phyloP scores from a whole-genome alignment of 164 flowering plant species.

The Macadamia integrifolia region DNA sequence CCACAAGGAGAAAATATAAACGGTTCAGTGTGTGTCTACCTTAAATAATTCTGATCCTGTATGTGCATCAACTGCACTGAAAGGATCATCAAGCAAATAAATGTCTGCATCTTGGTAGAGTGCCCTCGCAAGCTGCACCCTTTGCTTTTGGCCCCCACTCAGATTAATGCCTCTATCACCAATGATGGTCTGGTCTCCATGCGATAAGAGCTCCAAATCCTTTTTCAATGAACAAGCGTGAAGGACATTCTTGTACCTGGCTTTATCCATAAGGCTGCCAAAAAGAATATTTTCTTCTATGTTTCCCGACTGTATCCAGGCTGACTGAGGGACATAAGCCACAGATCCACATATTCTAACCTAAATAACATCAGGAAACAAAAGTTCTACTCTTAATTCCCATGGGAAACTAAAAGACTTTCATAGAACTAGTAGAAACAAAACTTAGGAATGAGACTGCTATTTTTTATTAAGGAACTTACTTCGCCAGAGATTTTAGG shows the following conservation, averaged over 20 bases:
- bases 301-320: slow-evolving; percentile 99
- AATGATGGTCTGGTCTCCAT: slow-evolving; percentile 96
- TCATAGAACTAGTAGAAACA: slow-evolving; percentile 1
- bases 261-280: slow-evolving; percentile 88
- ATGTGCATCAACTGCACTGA: slow-evolving; percentile 99
- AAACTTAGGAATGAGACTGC: not conserved
- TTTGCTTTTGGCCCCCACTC: slow-evolving; percentile 99
- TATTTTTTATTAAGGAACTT: slow-evolving; percentile 25
- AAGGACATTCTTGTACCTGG: slow-evolving; percentile 75
- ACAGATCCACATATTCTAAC: slow-evolving; percentile 84
- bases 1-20: not conserved
- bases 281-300: slow-evolving; percentile 95
- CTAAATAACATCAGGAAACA: slow-evolving; percentile 29
- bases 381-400: not conserved
- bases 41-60: slow-evolving; percentile 88
- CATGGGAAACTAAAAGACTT: not conserved
- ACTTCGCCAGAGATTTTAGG: slow-evolving; percentile 90
- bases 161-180: slow-evolving; percentile 98
- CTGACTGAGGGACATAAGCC: slow-evolving; percentile 96
- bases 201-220: slow-evolving; percentile 87
- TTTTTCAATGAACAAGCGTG: slow-evolving; percentile 87
- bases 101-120: slow-evolving; percentile 97
- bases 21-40: slow-evolving; percentile 30
- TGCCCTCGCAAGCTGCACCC: slow-evolving; percentile 98
- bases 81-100: slow-evolving; percentile 96